Base-by-base conservation (phyloP, 2,329 filamentous ascomycete species). In the Scedosporium apiospermum region DNA sequence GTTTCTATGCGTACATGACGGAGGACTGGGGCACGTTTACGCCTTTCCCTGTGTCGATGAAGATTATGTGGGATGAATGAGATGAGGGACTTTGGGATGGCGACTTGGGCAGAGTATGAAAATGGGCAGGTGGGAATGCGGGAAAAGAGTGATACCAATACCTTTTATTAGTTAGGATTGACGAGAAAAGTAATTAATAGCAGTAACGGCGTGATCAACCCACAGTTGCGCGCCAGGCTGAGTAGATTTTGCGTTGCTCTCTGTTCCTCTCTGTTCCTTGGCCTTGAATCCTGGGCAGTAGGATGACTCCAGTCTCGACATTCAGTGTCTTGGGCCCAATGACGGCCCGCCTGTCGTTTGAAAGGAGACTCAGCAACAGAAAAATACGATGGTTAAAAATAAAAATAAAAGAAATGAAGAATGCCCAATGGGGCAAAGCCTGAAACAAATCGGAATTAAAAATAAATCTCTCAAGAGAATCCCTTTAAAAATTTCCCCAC, bases 1-100 rank as follows among this genome's bases (percentile, higher is more conserved):
- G 83, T 0, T 81, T 80, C 70, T 82, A 77, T 9, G 74, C 82
- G 6, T 91, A 89, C 70, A 76, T 90, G 78, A 81, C 82, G 44
- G 83, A 88, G 72, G 86, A 90, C 68, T 85, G 86, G 76, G 82
- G 84, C 16, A 70, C 69, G 6, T 66, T 77, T 21, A 76, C 71
- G 68, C 75, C 78, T 1, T 82, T 80, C 68, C 80, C 81, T 0
- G 75, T 74, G 0, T 78, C 76, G n/a, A 82, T 83, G 80, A 82
- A 81, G 75, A 72, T 83, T 5, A 75, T 73, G 58, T 83, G 80
- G 80, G 79, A 82, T 68, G 74, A 73, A 38, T 38, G 34, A 18
- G 64, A 72, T 14, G 60, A 21, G 26, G 42, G 27, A 2, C 34
- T 9, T 4, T 3, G 18, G 14, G 21, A 21, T 12, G 16, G 46